Conservation (phyloP, 2,329 filamentous ascomycete species). For the Helotiales sp. region DNA sequence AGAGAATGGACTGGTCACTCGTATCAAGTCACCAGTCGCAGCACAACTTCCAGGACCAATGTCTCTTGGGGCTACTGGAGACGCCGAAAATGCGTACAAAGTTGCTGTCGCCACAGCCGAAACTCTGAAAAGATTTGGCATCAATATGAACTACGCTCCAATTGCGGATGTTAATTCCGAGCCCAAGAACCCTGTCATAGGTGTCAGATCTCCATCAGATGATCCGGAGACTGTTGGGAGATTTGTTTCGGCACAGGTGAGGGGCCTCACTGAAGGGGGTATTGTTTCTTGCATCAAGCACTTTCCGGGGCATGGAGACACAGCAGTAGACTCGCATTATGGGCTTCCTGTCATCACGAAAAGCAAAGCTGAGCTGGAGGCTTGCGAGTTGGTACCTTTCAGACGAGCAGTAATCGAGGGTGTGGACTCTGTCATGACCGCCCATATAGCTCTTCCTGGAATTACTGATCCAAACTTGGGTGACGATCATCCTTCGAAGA, state of each 20-base stretch:
- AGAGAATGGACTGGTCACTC: constrained; percentile 45
- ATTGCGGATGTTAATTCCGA: constrained; percentile 46
- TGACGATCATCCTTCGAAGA: constrained; percentile 8
- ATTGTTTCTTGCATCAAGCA: constrained; percentile 45
- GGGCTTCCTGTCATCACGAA: constrained; percentile 42
- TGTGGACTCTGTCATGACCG: constrained; percentile 45
- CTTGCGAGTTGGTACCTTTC: constrained; percentile 44
- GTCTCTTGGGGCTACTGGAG: constrained; percentile 43
- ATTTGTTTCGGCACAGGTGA: constrained; percentile 40
- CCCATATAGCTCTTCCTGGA: constrained; percentile 42
- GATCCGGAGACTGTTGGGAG: constrained; percentile 42
- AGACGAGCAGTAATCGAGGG: constrained; percentile 42
- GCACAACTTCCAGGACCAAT: constrained; percentile 44
- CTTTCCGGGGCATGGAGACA: constrained; percentile 46
- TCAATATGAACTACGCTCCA: constrained; percentile 48
- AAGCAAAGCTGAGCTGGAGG: constrained; percentile 38
- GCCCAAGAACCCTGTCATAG: constrained; percentile 44
- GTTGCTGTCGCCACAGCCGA: constrained; percentile 41
- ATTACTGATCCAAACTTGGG: constrained; percentile 22
- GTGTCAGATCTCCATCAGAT: constrained; percentile 43
- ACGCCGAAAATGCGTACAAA: constrained; percentile 36
- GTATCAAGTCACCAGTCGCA: constrained; percentile 41
- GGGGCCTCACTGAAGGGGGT: constrained; percentile 39
- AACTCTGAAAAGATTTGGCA: constrained; percentile 39
- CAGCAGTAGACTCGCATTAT: constrained; percentile 44